Evolutionary conservation across 805 yeast genomes (phyloP).

Genomic region (Candida krabiensis): DNA sequence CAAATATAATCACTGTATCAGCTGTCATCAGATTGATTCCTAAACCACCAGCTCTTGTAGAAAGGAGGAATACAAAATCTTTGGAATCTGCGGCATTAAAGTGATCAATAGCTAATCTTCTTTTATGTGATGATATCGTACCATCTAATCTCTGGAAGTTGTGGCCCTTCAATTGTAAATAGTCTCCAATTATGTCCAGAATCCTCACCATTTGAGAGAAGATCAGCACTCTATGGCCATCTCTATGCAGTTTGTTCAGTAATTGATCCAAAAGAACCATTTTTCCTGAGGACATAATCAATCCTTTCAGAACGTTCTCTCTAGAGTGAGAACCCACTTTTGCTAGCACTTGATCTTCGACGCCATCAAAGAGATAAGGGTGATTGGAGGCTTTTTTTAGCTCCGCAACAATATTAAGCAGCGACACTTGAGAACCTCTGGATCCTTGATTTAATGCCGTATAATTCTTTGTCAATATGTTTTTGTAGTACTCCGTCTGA

Average conservation of each 20-base stretch:
- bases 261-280: conserved; percentile 95
- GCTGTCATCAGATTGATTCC: conserved; percentile 99
- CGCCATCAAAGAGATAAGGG: conserved; percentile 92
- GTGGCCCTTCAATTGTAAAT: conserved; percentile 80
- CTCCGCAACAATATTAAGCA: conserved; percentile 91
- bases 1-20: conserved; percentile 96
- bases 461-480: conserved; percentile 89
- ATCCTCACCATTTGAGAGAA: conserved; percentile 98
- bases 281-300: conserved; percentile 97
- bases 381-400: conserved; percentile 96
- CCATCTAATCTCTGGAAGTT: conserved; percentile 95
- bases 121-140: conserved; percentile 89
- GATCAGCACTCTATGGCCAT: conserved; percentile 93
- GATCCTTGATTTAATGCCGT: conserved; percentile 86
- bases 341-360: conserved; percentile 77
- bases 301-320: conserved; percentile 81
- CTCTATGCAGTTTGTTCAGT: conserved; percentile 78
- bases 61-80: conserved; percentile 85
- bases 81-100: conserved; percentile 91
- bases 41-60: conserved; percentile 98
- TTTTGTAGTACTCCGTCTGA: conserved; percentile 93
- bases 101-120: conserved; percentile 94
- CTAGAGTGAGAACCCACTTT: conserved; percentile 62
- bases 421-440: conserved; percentile 76
- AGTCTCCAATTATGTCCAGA: conserved; percentile 93